phyloP scores from a whole-genome alignment of 441 rosid genomes.

The Croton setiger region DNA sequence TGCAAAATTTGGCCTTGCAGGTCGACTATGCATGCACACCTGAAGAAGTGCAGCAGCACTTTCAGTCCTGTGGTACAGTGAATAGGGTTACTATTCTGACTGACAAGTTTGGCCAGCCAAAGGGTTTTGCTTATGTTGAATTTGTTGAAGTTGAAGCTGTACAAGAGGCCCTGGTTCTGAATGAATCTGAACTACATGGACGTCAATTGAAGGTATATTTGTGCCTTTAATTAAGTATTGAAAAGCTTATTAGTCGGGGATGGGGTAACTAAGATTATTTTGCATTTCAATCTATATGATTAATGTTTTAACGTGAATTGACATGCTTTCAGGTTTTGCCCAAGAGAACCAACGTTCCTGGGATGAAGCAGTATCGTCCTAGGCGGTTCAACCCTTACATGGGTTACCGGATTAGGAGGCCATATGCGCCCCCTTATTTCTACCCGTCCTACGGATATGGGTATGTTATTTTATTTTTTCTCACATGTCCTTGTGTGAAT shows the following conservation, averaged over 20 bases:
- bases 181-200: slow-evolving; percentile 90
- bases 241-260: neutral
- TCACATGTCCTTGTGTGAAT: neutral
- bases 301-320: neutral
- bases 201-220: slow-evolving; percentile 71
- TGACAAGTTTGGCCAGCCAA: slow-evolving; percentile 89
- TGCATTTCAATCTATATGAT: neutral
- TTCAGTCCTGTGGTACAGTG: slow-evolving; percentile 90
- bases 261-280: neutral
- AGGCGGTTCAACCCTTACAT: slow-evolving; percentile 68
- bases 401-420: slow-evolving; percentile 70
- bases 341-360: slow-evolving; percentile 91
- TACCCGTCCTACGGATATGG: slow-evolving; percentile 85
- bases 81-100: slow-evolving; percentile 89
- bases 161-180: slow-evolving; percentile 74
- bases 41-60: slow-evolving; percentile 96
- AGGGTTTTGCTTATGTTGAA: slow-evolving; percentile 94
- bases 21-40: slow-evolving; percentile 94
- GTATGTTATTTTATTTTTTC: slow-evolving; percentile 32
- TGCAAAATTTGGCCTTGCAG: slow-evolving; percentile 29
- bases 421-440: slow-evolving; percentile 69
- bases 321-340: slow-evolving; percentile 53
- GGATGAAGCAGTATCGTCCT: slow-evolving; percentile 81
- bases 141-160: slow-evolving; percentile 78
- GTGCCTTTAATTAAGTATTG: neutral